Conservation (phyloP, 1,284 basidiomycete species). For the Cryptococcus deneoformans region DNA sequence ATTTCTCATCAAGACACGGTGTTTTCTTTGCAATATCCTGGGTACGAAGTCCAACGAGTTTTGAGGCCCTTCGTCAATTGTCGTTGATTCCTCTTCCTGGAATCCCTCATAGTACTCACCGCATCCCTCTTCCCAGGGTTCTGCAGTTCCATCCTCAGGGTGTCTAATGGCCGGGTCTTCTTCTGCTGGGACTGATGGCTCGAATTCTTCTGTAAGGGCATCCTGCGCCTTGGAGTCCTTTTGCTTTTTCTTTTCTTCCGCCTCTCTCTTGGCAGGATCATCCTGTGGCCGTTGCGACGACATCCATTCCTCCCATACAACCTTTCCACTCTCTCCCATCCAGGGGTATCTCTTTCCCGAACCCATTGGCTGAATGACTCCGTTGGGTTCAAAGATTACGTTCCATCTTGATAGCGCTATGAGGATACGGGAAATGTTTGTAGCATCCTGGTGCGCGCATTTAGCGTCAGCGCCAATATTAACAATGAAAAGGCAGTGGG, state of each 20-base stretch:
- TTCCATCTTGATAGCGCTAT: conserved; percentile 66
- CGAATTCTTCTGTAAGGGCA: too few relatives aligned
- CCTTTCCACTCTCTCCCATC: conserved; percentile 47
- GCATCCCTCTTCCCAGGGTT: neutral
- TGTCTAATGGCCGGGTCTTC: neutral
- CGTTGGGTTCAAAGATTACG: conserved; percentile 68
- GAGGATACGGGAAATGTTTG: conserved; percentile 77
- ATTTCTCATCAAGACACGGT: neutral
- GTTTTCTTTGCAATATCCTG: neutral
- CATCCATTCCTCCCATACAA: conserved; percentile 44
- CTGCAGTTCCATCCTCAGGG: neutral
- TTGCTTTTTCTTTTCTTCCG: neutral
- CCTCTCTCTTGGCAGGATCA: neutral
- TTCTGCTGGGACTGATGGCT: too few relatives aligned
- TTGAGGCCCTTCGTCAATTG: neutral
- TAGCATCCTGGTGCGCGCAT: conserved; percentile 64
- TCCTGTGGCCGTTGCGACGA: conserved; percentile 1
- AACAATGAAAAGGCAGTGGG: neutral
- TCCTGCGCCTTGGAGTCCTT: too few relatives aligned
- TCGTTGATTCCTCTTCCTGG: neutral
- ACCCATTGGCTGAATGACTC: conserved; percentile 57
- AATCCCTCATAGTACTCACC: neutral
- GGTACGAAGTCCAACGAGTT: neutral
- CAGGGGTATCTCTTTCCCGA: conserved; percentile 47
- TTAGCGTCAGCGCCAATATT: neutral